Percentiles rank a stretch among this genome's conserved stretches.
Evolutionary conservation across 495 filamentous ascomycete genomes (phyloP).

Genomic region (Oidiodendron maius): DNA sequence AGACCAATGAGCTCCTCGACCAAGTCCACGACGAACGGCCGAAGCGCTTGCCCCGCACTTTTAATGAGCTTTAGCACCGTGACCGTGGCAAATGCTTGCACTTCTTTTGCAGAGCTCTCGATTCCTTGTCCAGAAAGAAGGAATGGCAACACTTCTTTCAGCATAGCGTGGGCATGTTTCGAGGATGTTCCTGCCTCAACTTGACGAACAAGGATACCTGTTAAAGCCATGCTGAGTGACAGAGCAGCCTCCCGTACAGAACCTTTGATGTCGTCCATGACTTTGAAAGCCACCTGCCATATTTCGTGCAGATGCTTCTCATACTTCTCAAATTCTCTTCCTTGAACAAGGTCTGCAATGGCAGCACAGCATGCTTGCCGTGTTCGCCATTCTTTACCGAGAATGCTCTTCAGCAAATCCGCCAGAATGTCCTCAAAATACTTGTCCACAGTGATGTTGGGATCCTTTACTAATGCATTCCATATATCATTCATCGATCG

Average conservation of each 20-base stretch:
- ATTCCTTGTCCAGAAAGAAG: slow-evolving; percentile 82
- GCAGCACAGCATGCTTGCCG: slow-evolving; percentile 89
- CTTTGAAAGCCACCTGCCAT: slow-evolving; percentile 75
- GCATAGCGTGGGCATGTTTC: slow-evolving; percentile 66
- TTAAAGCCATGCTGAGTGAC: slow-evolving; percentile 74
- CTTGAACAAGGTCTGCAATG: slow-evolving; percentile 77
- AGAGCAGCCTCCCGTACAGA: slow-evolving; percentile 77
- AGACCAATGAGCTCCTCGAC: slow-evolving; percentile 74
- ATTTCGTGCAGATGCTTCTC: slow-evolving; percentile 79
- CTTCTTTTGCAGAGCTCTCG: slow-evolving; percentile 80
- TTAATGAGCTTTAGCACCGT: slow-evolving; percentile 87
- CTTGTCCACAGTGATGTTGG: slow-evolving; percentile 60
- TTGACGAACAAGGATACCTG: slow-evolving; percentile 73
- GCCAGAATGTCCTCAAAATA: slow-evolving; percentile 82
- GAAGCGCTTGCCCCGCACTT: slow-evolving; percentile 65
- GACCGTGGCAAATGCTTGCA: slow-evolving; percentile 64
- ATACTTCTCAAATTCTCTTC: slow-evolving; percentile 68
- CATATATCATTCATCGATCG: slow-evolving; percentile 97
- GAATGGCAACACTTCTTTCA: slow-evolving; percentile 82
- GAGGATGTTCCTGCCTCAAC: slow-evolving; percentile 76
- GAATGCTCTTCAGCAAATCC: slow-evolving; percentile 76
- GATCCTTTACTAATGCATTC: slow-evolving; percentile 84
- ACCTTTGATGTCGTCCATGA: slow-evolving; percentile 90
- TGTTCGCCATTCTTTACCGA: slow-evolving; percentile 88
- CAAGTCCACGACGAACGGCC: slow-evolving; percentile 74